Conservation (phyloP, 108 stramenopile species). For the Schizochytrium sp. region DNA sequence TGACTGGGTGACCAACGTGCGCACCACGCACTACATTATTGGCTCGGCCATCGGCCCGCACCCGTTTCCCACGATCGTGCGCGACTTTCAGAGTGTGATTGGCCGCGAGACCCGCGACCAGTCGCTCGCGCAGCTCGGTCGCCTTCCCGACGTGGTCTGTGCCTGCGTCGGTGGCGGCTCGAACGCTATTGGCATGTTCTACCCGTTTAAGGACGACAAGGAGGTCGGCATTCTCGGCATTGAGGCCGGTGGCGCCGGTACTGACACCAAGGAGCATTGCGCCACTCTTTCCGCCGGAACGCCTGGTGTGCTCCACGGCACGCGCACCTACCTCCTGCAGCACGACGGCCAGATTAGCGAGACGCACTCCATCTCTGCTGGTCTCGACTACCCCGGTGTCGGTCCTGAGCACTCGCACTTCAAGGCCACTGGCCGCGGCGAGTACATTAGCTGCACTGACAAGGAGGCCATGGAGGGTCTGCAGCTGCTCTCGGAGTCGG, state of each 20-base stretch:
- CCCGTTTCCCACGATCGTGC: constrained; percentile 92
- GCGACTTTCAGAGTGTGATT: constrained; percentile 86
- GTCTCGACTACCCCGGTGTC: constrained; percentile 92
- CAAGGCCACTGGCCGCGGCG: constrained; percentile 79
- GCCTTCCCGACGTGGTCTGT: constrained; percentile 78
- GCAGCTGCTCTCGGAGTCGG: constrained; percentile 73
- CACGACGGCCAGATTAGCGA: constrained; percentile 78
- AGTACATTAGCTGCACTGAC: constrained; percentile 76
- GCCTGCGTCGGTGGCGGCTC: constrained; percentile 94
- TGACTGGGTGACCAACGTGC: constrained; percentile 94
- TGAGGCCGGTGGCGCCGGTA: constrained; percentile 84
- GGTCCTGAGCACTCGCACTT: constrained; percentile 88
- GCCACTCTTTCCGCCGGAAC: constrained; percentile 81
- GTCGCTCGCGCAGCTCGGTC: constrained; percentile 75
- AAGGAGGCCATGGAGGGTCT: constrained; percentile 83
- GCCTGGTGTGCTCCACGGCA: constrained; percentile 87
- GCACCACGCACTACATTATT: constrained; percentile 87
- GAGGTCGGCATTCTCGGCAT: constrained; percentile 76
- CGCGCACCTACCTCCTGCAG: constrained; percentile 81
- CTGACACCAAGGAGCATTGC: constrained; percentile 62
- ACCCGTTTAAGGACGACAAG: constrained; percentile 73
- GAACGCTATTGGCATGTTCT: constrained; percentile 90
- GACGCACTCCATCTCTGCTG: constrained; percentile 84
- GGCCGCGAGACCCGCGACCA: constrained; percentile 71
- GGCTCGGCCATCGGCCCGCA: constrained; percentile 92